Conservation (phyloP, 345 rosid species). For the Kandelia obovata region DNA sequence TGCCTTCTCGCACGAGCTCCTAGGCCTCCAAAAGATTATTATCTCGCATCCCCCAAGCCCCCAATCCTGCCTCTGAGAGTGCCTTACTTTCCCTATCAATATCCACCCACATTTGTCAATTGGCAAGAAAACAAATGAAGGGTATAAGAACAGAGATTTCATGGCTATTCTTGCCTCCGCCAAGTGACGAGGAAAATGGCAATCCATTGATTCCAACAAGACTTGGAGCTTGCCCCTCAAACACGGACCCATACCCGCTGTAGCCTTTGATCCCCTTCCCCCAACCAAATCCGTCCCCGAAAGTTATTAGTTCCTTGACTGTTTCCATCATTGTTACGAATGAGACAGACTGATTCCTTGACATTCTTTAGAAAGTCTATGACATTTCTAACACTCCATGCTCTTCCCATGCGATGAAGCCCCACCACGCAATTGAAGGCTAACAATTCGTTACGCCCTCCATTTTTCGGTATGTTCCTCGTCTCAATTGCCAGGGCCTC, state of each 20-base stretch:
- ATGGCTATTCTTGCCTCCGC: conserved; percentile 46
- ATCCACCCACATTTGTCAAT: conserved; percentile 18
- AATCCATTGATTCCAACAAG: conserved; percentile 35
- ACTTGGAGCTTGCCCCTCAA: conserved; percentile 29
- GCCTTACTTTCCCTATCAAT: conserved; percentile 7
- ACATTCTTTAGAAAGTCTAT: conserved; percentile 26
- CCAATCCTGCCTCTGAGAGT: conserved; percentile 21
- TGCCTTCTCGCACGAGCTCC: conserved; percentile 33
- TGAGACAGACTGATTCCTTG: conserved; percentile 17
- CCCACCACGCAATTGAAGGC: conserved; percentile 42
- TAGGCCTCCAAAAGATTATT: conserved; percentile 26
- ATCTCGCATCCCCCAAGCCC: conserved; percentile 23
- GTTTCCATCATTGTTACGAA: neutral
- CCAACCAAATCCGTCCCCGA: conserved; percentile 29
- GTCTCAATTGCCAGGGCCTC: conserved; percentile 23
- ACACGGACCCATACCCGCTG: conserved; percentile 18
- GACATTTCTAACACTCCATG: conserved; percentile 15
- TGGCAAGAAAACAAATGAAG: conserved; percentile 18
- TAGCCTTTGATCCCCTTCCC: conserved; percentile 14
- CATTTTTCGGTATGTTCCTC: conserved; percentile 1
- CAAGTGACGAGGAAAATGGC: conserved; percentile 23
- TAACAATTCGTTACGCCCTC: conserved; percentile 25
- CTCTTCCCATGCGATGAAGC: conserved; percentile 38
- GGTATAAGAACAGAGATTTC: conserved; percentile 39
- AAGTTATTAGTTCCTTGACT: conserved; percentile 22